Evolutionary conservation across 176 grass and related monocot genomes (phyloP).

Genomic region (Rhynchospora tenuis): DNA sequence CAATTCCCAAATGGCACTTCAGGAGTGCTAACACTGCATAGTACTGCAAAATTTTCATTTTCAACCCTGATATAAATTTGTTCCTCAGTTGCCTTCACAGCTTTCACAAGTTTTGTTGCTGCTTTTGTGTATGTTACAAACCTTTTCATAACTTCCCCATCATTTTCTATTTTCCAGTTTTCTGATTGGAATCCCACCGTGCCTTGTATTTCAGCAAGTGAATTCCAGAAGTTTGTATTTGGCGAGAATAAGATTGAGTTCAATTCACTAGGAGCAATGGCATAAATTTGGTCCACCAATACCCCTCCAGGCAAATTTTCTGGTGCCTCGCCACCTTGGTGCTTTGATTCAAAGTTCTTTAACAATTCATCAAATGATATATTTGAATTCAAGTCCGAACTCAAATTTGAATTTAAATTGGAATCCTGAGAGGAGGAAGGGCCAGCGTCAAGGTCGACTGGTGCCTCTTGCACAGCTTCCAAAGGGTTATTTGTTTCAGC

Average conservation of each 20-base stretch:
- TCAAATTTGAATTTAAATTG: not conserved
- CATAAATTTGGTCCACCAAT: constrained; percentile 71
- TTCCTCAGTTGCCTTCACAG: constrained; percentile 86
- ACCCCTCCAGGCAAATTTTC: constrained; percentile 58
- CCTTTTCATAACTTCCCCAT: constrained; percentile 60
- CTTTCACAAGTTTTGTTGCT: constrained; percentile 77
- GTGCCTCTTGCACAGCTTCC: constrained; percentile 23
- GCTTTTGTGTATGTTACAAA: constrained; percentile 78
- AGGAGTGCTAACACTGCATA: constrained; percentile 58
- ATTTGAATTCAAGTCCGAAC: constrained; percentile 13
- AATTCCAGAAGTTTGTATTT: constrained; percentile 71
- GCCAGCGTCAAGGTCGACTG: not conserved
- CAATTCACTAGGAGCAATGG: constrained; percentile 51
- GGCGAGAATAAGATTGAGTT: constrained; percentile 77
- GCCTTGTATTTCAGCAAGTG: constrained; percentile 70
- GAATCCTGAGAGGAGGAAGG: not conserved
- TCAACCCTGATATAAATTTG: constrained; percentile 66
- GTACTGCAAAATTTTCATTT: constrained; percentile 54
- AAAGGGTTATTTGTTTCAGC: constrained; percentile 8
- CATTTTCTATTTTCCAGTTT: constrained; percentile 66
- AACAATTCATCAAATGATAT: constrained; percentile 76
- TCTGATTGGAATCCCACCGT: constrained; percentile 56
- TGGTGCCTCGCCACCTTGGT: constrained; percentile 60
- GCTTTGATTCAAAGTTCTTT: constrained; percentile 47
- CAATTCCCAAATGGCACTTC: constrained; percentile 76